phyloP scores from a whole-genome alignment of 805 yeast species.

The Candida sithepensis region DNA sequence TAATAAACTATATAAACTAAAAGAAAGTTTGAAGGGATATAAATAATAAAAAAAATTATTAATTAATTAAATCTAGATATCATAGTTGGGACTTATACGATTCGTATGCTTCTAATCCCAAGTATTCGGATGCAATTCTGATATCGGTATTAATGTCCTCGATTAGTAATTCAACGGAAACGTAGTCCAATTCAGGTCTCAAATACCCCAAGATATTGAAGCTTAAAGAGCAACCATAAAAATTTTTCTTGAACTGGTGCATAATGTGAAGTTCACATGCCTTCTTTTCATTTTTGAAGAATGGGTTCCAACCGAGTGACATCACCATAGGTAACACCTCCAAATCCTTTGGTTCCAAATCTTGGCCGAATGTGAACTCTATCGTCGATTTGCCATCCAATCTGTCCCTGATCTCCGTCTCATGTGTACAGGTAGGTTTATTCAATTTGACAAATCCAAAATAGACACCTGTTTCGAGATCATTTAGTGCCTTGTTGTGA shows the following conservation, averaged over 20 bases:
- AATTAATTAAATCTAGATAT: not conserved
- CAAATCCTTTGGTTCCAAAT: constrained; percentile 42
- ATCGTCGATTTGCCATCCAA: constrained; percentile 40
- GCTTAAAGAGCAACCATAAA: constrained; percentile 78
- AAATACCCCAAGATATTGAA: constrained; percentile 81
- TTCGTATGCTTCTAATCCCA: constrained; percentile 41
- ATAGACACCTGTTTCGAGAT: constrained; percentile 75
- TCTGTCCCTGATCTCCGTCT: constrained; percentile 23
- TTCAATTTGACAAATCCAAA: constrained; percentile 57
- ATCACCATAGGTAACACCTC: constrained; percentile 79
- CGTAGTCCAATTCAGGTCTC: constrained; percentile 86
- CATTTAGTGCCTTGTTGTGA: constrained; percentile 39
- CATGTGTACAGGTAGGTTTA: constrained; percentile 29
- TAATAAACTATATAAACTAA: no score
- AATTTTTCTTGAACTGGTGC: constrained; percentile 61
- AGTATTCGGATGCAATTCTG: constrained; percentile 52
- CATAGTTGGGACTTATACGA: constrained; percentile 24
- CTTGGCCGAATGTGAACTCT: constrained; percentile 58
- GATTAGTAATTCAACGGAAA: constrained; percentile 76
- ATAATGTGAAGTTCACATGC: constrained; percentile 87
- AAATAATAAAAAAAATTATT: no score
- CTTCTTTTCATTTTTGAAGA: constrained; percentile 71
- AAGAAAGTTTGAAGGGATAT: no score
- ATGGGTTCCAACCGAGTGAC: constrained; percentile 96
- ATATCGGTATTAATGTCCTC: constrained; percentile 82